phyloP scores from a whole-genome alignment of 768 basidiomycete genomes.

The Filobasidium floriforme region DNA sequence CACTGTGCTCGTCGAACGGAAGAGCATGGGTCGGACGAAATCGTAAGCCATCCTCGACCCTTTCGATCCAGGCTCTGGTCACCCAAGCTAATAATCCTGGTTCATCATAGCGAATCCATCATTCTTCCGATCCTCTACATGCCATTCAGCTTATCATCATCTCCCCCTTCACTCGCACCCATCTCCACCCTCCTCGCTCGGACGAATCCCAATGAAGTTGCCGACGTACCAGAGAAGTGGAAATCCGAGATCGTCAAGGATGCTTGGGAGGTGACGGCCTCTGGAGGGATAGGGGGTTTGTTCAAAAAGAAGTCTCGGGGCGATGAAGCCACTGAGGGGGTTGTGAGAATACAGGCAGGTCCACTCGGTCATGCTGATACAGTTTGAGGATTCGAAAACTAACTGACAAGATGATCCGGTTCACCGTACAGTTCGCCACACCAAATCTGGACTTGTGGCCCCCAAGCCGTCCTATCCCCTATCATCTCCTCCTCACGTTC shows the following conservation, averaged over 20 bases:
- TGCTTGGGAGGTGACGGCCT: background rate
- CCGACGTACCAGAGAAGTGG: background rate
- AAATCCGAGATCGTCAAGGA: background rate
- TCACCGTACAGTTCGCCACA: background rate
- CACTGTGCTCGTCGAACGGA: background rate
- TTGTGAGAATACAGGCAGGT: background rate
- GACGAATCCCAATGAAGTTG: background rate
- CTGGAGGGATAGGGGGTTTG: background rate
- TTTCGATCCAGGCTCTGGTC: background rate
- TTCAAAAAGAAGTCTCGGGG: background rate
- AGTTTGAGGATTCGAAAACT: background rate
- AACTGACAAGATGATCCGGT: background rate
- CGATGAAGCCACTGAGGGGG: background rate
- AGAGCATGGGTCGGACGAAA: background rate
- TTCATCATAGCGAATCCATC: background rate
- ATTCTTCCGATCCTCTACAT: conserved; percentile 1
- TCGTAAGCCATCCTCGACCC: background rate
- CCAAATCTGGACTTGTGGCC: background rate
- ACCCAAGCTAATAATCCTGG: background rate
- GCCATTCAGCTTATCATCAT: background rate
- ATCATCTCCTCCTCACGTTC: background rate
- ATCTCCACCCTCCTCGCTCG: background rate
- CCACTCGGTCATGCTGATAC: background rate
- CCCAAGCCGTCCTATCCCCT: background rate
- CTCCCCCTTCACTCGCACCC: background rate